These are phyloP conservation scores for Corylus americana DNA, from an alignment of 306 rosid species.

Conservation along the genomic window DNA sequence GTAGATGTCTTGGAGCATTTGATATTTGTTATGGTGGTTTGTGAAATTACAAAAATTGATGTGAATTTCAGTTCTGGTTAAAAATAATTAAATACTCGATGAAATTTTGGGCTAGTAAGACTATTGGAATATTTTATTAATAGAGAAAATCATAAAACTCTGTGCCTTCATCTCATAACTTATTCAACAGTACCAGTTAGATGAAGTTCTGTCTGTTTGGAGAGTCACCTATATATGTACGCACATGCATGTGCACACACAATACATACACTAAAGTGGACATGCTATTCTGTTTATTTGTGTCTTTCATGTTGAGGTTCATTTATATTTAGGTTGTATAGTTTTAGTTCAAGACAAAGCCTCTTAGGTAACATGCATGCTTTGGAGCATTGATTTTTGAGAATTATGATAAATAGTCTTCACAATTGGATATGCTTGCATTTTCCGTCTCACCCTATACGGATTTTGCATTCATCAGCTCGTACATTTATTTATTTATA, in stretches of 20 bases:
- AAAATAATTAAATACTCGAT: conserved; percentile 9
- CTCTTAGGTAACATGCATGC: neutral
- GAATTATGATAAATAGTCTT: neutral
- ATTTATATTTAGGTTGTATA: neutral
- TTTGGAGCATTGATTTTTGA: neutral
- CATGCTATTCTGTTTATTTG: neutral
- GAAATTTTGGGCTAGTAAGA: conserved; percentile 5
- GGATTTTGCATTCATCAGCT: too few species aligned
- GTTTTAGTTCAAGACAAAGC: neutral
- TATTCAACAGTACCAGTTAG: neutral
- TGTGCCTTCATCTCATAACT: neutral
- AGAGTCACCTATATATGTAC: neutral
- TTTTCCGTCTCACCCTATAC: too few species aligned
- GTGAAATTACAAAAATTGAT: conserved; percentile 25
- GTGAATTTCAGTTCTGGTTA: conserved; percentile 2
- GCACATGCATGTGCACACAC: neutral
- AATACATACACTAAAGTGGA: neutral
- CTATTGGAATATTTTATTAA: neutral
- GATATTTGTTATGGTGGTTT: conserved; percentile 24
- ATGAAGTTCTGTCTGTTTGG: neutral
- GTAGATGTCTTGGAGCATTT: conserved; percentile 7
- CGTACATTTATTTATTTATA: too few species aligned
- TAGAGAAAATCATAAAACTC: neutral
- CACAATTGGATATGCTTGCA: too few species aligned
- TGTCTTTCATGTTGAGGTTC: neutral